Base-by-base conservation (phyloP, 2,329 filamentous ascomycete genomes). In the Capronia americana region DNA sequence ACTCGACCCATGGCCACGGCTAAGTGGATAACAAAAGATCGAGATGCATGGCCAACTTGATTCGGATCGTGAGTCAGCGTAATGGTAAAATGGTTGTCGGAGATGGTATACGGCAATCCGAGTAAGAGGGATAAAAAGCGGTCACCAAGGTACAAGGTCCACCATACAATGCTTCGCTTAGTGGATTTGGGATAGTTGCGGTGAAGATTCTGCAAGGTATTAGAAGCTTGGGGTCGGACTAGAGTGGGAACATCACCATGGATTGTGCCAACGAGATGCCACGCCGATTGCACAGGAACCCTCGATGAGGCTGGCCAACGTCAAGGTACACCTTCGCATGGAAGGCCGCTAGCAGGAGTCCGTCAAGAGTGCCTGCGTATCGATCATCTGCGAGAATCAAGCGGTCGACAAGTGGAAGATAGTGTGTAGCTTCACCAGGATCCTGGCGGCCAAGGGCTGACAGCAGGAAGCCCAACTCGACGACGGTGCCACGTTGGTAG, bases 281-380 rank as follows among this genome's bases (percentile, higher is more conserved):
- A 12, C 58, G 63, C 7, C 63, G 57, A 41, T 65, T 65, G 34
- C 57, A 65, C 41, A 65, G 34, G 50, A 65, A 65, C 2, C 55
- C 63, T 34, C 63, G 63, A 38, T 48, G 57, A 30, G 63, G 63
- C 30, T 65, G 63, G 12, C 63, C 63, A 28, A 61, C 30, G 28
- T 65, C 63, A 20, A 65, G 57, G 44, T 61, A 65, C 20, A 53
- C 44, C 34, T 65, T 65, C 14, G 50, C 57, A 6, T 65, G 63
- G 53, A 65, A 65, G 12, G 53, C 63, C 2, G 57, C 56, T 32
- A 65, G 30, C 17, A 53, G 32, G 17, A 65, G 56, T 10, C 57
- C 63, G 17, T 55, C 48, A 6, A 65, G 23, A 17, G 24, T 57
- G 26, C 63, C 51, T 4, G 57, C 50, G 23, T 44, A 38, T 55